phyloP scores from a whole-genome alignment of 2,329 filamentous ascomycete genomes.

The Polytolypa hystricis region DNA sequence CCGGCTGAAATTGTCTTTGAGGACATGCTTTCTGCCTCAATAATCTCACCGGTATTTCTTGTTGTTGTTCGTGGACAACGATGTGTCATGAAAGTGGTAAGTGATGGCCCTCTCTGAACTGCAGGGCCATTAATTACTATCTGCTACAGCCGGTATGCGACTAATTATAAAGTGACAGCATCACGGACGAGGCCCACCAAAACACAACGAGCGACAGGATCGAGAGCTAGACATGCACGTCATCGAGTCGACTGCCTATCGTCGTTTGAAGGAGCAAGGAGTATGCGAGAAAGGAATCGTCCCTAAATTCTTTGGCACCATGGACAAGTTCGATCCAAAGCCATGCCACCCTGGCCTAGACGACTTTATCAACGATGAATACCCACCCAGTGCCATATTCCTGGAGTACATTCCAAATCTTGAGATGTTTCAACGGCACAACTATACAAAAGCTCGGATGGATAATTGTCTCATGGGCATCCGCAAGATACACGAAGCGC shows the following conservation, averaged over 20 bases:
- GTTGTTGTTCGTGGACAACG: constrained; percentile 5
- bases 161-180: constrained; percentile 4
- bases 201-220: constrained; percentile 1
- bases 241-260: constrained; percentile 8
- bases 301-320: constrained; percentile 7
- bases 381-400: constrained; percentile 15
- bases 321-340: constrained; percentile 8
- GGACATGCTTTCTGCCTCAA: constrained; percentile 6
- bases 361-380: constrained; percentile 11
- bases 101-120: not conserved
- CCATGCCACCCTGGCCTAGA: constrained; percentile 6
- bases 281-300: constrained; percentile 7
- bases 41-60: constrained; percentile 12
- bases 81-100: constrained; percentile 17
- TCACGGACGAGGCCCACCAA: constrained; percentile 4
- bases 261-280: constrained; percentile 6
- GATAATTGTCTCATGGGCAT: constrained; percentile 14
- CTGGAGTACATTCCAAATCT: constrained; percentile 18
- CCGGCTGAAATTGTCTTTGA: constrained; percentile 12
- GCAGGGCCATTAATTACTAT: constrained; percentile 1
- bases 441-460: constrained; percentile 14
- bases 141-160: not conserved
- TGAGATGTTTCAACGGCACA: constrained; percentile 14
- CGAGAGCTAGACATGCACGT: constrained; percentile 5
- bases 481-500: constrained; percentile 14